Conservation (phyloP, 2,329 filamentous ascomycete genomes). For the Fusarium xyrophilum region DNA sequence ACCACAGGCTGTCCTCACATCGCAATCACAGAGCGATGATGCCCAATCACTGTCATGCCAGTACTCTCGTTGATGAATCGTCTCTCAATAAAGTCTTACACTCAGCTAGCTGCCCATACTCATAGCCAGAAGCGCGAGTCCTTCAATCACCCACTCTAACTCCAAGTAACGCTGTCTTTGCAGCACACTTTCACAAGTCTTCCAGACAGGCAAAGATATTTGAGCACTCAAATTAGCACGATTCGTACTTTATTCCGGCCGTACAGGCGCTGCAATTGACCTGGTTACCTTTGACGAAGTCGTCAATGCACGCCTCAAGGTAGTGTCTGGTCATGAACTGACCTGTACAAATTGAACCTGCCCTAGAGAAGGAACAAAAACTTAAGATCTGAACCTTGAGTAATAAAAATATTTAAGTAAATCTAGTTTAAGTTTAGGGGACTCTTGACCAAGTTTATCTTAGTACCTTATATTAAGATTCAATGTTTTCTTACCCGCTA, state of each 20-base stretch:
- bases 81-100: fast-evolving
- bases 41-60: neutral
- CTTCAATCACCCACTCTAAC: neutral
- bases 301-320: neutral
- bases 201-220: neutral
- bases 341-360: too few species aligned
- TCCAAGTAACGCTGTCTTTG: too few species aligned
- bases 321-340: neutral
- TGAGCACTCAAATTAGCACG: fast-evolving
- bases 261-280: neutral
- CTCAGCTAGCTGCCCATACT: neutral
- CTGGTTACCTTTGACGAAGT: neutral
- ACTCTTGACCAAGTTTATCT: too few species aligned
- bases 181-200: too few species aligned
- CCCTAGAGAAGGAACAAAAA: too few species aligned
- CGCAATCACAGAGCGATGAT: neutral
- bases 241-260: fast-evolving
- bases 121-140: neutral
- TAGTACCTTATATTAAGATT: too few species aligned
- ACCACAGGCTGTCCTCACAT: fast-evolving
- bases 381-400: too few species aligned
- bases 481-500: too few species aligned
- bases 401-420: too few species aligned
- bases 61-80: fast-evolving
- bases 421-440: too few species aligned